Conservation (phyloP, 2,329 filamentous ascomycete species). For the Diaporthe sp. region DNA sequence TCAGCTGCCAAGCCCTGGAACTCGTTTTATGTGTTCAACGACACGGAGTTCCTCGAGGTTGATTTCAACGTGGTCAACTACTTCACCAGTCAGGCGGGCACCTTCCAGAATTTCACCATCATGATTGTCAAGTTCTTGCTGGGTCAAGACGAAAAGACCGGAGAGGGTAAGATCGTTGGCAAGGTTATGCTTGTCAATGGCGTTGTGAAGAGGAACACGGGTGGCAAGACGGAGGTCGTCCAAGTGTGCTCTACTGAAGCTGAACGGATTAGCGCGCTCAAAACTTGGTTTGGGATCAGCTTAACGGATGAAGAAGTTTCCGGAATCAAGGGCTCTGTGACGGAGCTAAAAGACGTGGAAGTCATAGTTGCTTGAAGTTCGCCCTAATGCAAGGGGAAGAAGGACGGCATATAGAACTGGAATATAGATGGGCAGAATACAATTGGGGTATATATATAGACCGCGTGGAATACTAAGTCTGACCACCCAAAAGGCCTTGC, state of each 20-base stretch:
- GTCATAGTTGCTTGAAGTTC: slow-evolving; percentile 24
- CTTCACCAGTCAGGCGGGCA: slow-evolving; percentile 62
- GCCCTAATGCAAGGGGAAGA: slow-evolving; percentile 4
- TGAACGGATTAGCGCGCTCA: slow-evolving; percentile 66
- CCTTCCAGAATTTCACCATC: slow-evolving; percentile 68
- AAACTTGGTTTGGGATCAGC: slow-evolving; percentile 66
- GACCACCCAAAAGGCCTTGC: slow-evolving; percentile 17
- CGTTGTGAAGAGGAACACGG: slow-evolving; percentile 67
- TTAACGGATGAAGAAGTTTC: slow-evolving; percentile 64
- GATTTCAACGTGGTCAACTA: slow-evolving; percentile 75
- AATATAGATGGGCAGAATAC: neutral
- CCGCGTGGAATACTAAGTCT: neutral
- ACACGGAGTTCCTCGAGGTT: slow-evolving; percentile 72
- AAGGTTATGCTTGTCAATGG: slow-evolving; percentile 66
- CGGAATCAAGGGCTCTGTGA: slow-evolving; percentile 64
- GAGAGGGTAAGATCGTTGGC: slow-evolving; percentile 62
- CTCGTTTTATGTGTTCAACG: slow-evolving; percentile 75
- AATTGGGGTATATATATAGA: neutral
- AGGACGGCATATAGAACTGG: neutral
- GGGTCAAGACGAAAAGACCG: slow-evolving; percentile 53
- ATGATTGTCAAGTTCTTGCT: slow-evolving; percentile 69
- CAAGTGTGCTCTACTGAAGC: slow-evolving; percentile 63
- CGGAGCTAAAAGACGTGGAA: slow-evolving; percentile 55
- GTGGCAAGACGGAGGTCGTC: slow-evolving; percentile 64
- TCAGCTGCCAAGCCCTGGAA: slow-evolving; percentile 65